phyloP scores from a whole-genome alignment of 2,329 filamentous ascomycete species.

The Curvularia lunata region DNA sequence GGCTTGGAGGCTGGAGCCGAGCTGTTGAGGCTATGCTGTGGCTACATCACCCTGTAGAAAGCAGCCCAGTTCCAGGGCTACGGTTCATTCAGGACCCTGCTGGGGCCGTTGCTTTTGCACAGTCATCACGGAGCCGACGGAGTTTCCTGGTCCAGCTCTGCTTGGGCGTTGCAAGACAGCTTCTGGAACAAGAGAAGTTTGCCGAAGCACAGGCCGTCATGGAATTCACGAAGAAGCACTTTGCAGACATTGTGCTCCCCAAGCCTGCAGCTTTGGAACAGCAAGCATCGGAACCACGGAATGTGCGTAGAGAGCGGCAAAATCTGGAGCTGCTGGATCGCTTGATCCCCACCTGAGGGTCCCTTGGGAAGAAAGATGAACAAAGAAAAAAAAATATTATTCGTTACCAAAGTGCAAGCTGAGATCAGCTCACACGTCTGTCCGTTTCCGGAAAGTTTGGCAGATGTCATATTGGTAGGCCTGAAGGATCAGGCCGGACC shows the following conservation, averaged over 20 bases:
- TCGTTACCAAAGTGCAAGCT: background rate
- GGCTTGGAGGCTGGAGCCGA: constrained; percentile 32
- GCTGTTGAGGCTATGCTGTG: constrained; percentile 38
- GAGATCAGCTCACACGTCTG: constrained; percentile 1
- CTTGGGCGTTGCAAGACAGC: constrained; percentile 38
- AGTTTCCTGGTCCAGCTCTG: constrained; percentile 40
- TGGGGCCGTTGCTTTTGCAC: constrained; percentile 23
- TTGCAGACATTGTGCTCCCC: constrained; percentile 39
- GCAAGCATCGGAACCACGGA: constrained; percentile 4
- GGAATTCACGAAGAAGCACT: constrained; percentile 40
- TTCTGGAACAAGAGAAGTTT: constrained; percentile 38
- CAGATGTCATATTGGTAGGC: constrained; percentile 3
- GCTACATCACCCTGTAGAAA: constrained; percentile 38
- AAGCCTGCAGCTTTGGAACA: constrained; percentile 13
- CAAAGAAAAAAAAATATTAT: background rate
- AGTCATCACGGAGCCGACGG: constrained; percentile 18
- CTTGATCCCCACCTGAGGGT: constrained; percentile 28
- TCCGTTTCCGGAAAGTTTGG: background rate
- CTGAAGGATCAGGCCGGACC: background rate
- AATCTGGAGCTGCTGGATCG: constrained; percentile 39
- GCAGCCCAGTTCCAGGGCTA: constrained; percentile 29
- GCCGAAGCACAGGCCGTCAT: constrained; percentile 39
- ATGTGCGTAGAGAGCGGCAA: constrained; percentile 20
- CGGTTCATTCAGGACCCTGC: constrained; percentile 32
- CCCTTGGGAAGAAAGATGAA: background rate